Percentiles rank a stretch among this genome's conserved stretches.
phyloP scores from a whole-genome alignment of 768 basidiomycete species.

The Leccinellum rugosiceps region DNA sequence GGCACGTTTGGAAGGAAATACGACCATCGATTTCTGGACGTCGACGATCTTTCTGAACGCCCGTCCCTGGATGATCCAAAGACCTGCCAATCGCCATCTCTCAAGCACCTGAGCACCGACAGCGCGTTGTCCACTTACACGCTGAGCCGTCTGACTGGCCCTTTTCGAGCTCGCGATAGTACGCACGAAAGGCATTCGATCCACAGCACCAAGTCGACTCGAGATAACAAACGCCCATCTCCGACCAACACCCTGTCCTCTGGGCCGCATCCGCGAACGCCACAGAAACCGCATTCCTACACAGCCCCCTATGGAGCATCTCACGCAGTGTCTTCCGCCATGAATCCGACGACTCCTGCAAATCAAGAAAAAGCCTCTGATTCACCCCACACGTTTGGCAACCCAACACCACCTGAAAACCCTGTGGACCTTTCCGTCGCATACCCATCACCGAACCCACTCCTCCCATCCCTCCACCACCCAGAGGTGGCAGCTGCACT shows the following conservation, averaged over 20 bases:
- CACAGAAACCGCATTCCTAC: conserved; percentile 22
- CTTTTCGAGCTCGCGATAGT: conserved; percentile 13
- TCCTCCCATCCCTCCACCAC: conserved; percentile 53
- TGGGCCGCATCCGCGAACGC: conserved; percentile 23
- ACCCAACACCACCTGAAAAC: conserved; percentile 32
- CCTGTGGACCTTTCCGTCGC: conserved; percentile 20
- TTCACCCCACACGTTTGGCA: conserved; percentile 43
- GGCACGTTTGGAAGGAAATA: conserved; percentile 34
- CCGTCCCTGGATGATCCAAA: conserved; percentile 9
- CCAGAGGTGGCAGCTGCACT: conserved; percentile 28
- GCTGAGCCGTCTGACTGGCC: conserved; percentile 16
- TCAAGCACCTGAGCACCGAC: conserved; percentile 13
- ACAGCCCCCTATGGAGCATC: conserved; percentile 12
- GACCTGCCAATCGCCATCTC: conserved; percentile 17
- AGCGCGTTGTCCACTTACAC: conserved; percentile 21
- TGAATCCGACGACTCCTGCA: conserved; percentile 28
- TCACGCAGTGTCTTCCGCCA: conserved; percentile 10
- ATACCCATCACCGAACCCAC: conserved; percentile 41
- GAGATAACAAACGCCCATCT: conserved; percentile 27
- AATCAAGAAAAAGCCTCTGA: conserved; percentile 23
- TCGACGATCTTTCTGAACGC: conserved; percentile 13
- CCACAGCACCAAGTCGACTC: conserved; percentile 15
- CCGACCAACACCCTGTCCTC: conserved; percentile 29
- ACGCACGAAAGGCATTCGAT: conserved; percentile 7
- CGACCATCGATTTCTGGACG: conserved; percentile 12